Percentiles rank a stretch among this genome's conserved stretches.
Evolutionary conservation across 108 stramenopile species (phyloP).

Genomic region (Nitzschia sp.): DNA sequence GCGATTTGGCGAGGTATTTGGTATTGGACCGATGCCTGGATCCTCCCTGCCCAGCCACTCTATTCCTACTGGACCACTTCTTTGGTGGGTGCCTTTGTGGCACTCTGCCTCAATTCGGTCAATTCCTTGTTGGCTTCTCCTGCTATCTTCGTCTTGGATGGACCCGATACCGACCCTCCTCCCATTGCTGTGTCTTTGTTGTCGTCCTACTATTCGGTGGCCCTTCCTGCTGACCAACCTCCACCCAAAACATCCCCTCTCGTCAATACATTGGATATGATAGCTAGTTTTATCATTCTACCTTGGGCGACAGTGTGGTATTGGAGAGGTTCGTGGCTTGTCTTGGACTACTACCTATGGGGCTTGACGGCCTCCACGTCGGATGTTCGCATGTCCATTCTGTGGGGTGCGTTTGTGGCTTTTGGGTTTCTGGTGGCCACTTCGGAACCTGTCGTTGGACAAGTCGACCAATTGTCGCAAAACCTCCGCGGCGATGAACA

Average conservation of each 20-base stretch:
- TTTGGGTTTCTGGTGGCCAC: background rate
- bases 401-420: conserved; percentile 18
- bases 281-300: conserved; percentile 25
- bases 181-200: conserved; percentile 33
- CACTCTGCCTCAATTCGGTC: conserved; percentile 8
- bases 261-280: conserved; percentile 7
- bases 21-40: conserved; percentile 33
- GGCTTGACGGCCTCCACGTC: conserved; percentile 17
- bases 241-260: conserved; percentile 1
- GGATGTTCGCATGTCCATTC: conserved; percentile 29
- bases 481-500: background rate
- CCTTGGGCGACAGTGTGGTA: conserved; percentile 33
- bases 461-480: background rate
- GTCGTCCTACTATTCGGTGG: conserved; percentile 16
- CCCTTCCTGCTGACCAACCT: conserved; percentile 8
- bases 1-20: conserved; percentile 35
- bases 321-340: conserved; percentile 33
- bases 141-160: conserved; percentile 39
- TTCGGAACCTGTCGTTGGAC: conserved; percentile 18
- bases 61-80: conserved; percentile 23
- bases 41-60: conserved; percentile 14
- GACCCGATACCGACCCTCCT: conserved; percentile 27
- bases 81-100: conserved; percentile 12
- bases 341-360: conserved; percentile 35
- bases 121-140: conserved; percentile 34